Conservation (phyloP, 495 filamentous ascomycete species). For the Podospora australis region DNA sequence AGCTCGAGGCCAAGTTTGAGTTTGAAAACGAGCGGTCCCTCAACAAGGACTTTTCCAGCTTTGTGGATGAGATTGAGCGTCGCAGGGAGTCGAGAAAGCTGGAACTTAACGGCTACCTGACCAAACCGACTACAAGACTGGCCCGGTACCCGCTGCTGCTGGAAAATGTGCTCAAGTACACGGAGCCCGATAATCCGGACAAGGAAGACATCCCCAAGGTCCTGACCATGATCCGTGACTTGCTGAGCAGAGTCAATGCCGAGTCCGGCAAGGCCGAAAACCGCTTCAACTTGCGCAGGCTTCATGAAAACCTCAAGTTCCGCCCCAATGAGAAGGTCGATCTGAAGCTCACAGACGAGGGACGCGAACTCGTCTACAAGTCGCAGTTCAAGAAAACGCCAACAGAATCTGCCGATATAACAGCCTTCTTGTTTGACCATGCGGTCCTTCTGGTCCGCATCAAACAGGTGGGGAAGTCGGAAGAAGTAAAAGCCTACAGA, state of each 20-base stretch:
- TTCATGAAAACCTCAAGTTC: constrained; percentile 87
- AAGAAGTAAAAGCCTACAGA: constrained; percentile 90
- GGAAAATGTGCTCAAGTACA: constrained; percentile 87
- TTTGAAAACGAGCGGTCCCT: constrained; percentile 92
- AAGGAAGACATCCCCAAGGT: constrained; percentile 87
- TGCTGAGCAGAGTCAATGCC: constrained; percentile 80
- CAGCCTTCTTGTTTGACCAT: constrained; percentile 93
- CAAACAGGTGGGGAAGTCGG: constrained; percentile 85
- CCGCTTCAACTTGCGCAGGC: constrained; percentile 86
- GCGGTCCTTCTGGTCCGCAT: constrained; percentile 82
- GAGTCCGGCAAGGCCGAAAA: constrained; percentile 98
- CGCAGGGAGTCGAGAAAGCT: constrained; percentile 94
- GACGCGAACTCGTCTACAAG: constrained; percentile 87
- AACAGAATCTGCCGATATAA: constrained; percentile 80
- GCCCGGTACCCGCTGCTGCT: constrained; percentile 91
- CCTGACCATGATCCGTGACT: constrained; percentile 74
- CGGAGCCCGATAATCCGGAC: constrained; percentile 78
- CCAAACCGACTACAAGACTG: constrained; percentile 93
- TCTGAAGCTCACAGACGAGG: constrained; percentile 88
- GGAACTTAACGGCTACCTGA: constrained; percentile 96
- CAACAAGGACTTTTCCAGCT: constrained; percentile 79
- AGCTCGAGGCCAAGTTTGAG: constrained; percentile 93
- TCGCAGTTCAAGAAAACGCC: constrained; percentile 87
- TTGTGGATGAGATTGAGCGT: constrained; percentile 95
- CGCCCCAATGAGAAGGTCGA: constrained; percentile 82